Evolutionary conservation across 2,329 filamentous ascomycete species (phyloP).

Genomic region (Alternaria metachromatica): DNA sequence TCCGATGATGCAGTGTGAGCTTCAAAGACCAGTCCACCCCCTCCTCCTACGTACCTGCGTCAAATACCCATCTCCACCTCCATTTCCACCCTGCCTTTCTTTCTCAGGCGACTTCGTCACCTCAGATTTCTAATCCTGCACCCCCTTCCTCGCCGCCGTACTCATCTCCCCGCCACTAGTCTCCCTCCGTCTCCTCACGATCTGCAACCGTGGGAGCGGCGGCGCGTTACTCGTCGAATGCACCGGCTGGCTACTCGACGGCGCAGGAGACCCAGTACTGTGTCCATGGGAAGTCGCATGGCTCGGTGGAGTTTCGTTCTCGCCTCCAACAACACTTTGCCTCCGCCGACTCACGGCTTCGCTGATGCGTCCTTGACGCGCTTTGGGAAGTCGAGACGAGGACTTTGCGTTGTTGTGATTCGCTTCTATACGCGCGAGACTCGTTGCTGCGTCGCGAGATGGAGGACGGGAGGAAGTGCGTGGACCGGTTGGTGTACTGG

Average conservation of each 20-base stretch:
- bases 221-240: constrained; percentile 12
- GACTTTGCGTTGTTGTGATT: constrained; percentile 19
- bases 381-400: constrained; percentile 39
- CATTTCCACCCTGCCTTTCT: not conserved
- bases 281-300: not conserved
- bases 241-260: not conserved
- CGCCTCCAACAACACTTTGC: constrained; percentile 34
- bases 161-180: constrained; percentile 45
- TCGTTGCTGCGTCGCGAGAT: constrained; percentile 37
- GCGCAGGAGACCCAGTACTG: not conserved
- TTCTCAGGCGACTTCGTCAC: not conserved
- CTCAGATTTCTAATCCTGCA: constrained; percentile 21
- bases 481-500: constrained; percentile 21
- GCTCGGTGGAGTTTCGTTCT: constrained; percentile 28
- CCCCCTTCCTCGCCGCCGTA: constrained; percentile 36
- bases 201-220: constrained; percentile 41
- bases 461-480: constrained; percentile 35
- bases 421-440: constrained; percentile 32
- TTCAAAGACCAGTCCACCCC: constrained; percentile 19
- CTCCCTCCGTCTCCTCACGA: constrained; percentile 42
- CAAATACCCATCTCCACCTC: constrained; percentile 6
- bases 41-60: constrained; percentile 17
- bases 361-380: constrained; percentile 37
- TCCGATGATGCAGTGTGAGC: constrained; percentile 6
- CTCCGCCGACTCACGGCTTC: constrained; percentile 36